A percentile compares a stretch with the other conserved stretches of the same genome.
phyloP scores from a whole-genome alignment of 176 grass and related monocot species.

The Paspalum notatum region DNA sequence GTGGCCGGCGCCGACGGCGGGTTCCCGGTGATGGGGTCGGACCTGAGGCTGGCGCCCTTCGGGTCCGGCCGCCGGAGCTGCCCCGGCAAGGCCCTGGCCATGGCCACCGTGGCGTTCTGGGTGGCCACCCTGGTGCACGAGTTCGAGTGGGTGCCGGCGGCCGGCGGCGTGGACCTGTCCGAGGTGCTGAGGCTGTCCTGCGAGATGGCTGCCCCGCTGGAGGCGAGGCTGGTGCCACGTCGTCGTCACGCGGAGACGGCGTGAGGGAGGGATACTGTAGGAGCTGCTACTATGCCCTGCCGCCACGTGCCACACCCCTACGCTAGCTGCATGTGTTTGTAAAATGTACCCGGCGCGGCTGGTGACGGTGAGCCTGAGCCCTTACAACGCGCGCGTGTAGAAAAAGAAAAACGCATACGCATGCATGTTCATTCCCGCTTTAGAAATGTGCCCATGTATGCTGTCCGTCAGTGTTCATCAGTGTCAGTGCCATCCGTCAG shows the following conservation, averaged over 20 bases:
- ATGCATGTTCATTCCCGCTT: no score
- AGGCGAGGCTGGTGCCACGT: slow-evolving; percentile 47
- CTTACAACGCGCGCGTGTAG: no score
- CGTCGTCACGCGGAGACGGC: background rate
- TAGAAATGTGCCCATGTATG: no score
- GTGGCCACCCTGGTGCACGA: slow-evolving; percentile 62
- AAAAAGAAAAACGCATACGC: no score
- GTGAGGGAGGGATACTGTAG: no score
- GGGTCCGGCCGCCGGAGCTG: slow-evolving; percentile 72
- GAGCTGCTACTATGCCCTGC: no score
- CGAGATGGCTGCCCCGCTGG: slow-evolving; percentile 74
- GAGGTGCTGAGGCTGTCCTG: slow-evolving; percentile 81
- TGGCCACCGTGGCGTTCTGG: slow-evolving; percentile 72
- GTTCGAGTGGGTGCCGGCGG: slow-evolving; percentile 59
- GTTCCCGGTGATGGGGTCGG: slow-evolving; percentile 50
- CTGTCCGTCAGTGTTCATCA: no score
- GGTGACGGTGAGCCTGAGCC: no score
- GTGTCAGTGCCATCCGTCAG: no score
- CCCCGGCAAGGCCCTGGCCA: slow-evolving; percentile 68
- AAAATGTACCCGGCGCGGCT: no score
- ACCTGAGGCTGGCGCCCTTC: slow-evolving; percentile 78
- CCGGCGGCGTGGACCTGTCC: slow-evolving; percentile 51
- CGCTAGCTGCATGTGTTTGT: no score
- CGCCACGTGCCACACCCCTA: no score
- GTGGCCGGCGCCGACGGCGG: background rate